Evolutionary conservation across 129 eudicot genomes (phyloP).

Genomic region (Logfia minima): DNA sequence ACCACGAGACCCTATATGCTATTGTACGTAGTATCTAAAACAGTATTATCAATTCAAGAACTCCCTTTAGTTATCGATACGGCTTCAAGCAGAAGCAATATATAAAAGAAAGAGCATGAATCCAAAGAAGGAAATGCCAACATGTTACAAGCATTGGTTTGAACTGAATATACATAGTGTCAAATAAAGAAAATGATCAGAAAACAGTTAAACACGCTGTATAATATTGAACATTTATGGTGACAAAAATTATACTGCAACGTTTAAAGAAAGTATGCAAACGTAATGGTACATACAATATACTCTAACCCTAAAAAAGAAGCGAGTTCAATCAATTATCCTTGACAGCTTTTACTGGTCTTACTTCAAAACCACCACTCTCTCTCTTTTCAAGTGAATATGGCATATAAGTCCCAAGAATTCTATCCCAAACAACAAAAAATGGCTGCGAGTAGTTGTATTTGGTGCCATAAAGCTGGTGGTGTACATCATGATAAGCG

Average conservation of each 20-base stretch:
- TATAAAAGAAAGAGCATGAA: not conserved
- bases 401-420: constrained; percentile 86
- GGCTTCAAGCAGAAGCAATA: constrained; percentile 15
- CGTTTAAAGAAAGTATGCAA: constrained; percentile 11
- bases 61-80: not conserved
- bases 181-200: constrained; percentile 2
- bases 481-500: constrained; percentile 94
- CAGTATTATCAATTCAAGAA: constrained; percentile 2
- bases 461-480: constrained; percentile 85
- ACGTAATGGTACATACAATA: constrained; percentile 38
- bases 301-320: constrained; percentile 20
- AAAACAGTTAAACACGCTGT: constrained; percentile 21
- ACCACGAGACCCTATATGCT: not conserved
- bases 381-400: constrained; percentile 65
- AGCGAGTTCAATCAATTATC: constrained; percentile 38
- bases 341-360: constrained; percentile 70
- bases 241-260: constrained; percentile 7
- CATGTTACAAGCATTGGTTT: constrained; percentile 26
- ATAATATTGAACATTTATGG: constrained; percentile 28
- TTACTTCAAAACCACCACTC: constrained; percentile 79
- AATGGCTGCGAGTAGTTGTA: constrained; percentile 92
- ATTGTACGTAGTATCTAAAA: constrained; percentile 7
- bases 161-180: constrained; percentile 15
- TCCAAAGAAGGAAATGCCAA: not conserved
- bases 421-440: constrained; percentile 80